These are phyloP conservation scores for Xanthoceras sorbifolium DNA, from an alignment of 345 rosid genomes.

Conservation along the genomic window DNA sequence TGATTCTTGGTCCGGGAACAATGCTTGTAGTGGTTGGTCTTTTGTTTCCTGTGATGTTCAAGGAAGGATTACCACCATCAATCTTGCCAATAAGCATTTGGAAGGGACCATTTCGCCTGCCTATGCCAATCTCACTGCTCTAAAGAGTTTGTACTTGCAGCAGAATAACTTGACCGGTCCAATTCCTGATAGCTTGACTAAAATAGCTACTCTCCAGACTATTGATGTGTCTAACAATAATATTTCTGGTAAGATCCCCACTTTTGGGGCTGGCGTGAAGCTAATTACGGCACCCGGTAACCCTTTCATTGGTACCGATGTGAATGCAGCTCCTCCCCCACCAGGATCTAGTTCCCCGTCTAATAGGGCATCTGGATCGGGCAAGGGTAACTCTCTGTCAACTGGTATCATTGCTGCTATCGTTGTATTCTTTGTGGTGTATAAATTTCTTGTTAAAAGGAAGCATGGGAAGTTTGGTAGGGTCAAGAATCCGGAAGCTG, in stretches of 20 bases:
- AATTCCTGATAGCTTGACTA: conserved; percentile 61
- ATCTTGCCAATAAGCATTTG: conserved; percentile 49
- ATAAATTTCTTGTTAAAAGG: conserved; percentile 46
- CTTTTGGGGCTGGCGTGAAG: conserved; percentile 45
- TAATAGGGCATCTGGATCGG: conserved; percentile 27
- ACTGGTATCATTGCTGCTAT: conserved; percentile 48
- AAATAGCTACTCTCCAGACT: conserved; percentile 40
- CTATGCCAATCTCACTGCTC: conserved; percentile 50
- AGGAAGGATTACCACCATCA: conserved; percentile 42
- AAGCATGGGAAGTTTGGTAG: conserved; percentile 41
- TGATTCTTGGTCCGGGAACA: conserved; percentile 71
- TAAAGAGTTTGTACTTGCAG: conserved; percentile 54
- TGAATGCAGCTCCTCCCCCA: conserved; percentile 22
- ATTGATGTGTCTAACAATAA: conserved; percentile 80
- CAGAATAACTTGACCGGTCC: conserved; percentile 61
- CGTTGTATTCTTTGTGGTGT: conserved; percentile 48
- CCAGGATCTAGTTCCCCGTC: conserved; percentile 22
- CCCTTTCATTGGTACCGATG: conserved; percentile 15
- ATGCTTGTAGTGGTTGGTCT: conserved; percentile 62
- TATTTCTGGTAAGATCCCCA: conserved; percentile 52
- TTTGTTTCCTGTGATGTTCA: conserved; percentile 53
- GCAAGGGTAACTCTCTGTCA: conserved; percentile 32
- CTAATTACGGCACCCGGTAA: conserved; percentile 42
- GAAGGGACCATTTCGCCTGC: conserved; percentile 65
- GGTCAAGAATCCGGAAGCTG: conserved; percentile 42